Conservation (phyloP, 139 green algal genomes). For the Chlorella sp. region DNA sequence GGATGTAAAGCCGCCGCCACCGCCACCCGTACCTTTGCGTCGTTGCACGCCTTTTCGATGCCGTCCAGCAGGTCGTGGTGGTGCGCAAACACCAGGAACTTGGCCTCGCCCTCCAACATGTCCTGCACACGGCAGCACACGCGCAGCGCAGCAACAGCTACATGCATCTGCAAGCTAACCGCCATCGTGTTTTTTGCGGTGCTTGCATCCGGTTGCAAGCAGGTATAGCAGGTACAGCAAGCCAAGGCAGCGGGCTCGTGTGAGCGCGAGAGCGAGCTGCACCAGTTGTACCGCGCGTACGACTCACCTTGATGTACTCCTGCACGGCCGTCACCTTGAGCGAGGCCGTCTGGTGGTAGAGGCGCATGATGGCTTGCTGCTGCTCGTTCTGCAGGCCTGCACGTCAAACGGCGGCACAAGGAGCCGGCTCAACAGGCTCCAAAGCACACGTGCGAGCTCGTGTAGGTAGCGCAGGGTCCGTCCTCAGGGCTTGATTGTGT, state of each 20-base stretch:
- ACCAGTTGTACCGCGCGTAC: too few relatives aligned
- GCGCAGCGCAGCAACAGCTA: too few relatives aligned
- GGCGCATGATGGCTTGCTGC: constrained; percentile 47
- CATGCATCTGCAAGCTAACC: too few relatives aligned
- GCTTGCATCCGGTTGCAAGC: too few relatives aligned
- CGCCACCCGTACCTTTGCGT: neutral
- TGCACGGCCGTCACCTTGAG: constrained; percentile 56
- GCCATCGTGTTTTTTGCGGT: too few relatives aligned
- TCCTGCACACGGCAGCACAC: constrained; percentile 13
- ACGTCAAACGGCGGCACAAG: neutral
- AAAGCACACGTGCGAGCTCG: too few relatives aligned
- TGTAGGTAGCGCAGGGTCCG: too few relatives aligned
- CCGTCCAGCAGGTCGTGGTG: constrained; percentile 75
- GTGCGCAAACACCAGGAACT: constrained; percentile 95
- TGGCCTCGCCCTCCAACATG: constrained; percentile 49
- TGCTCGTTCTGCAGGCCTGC: constrained; percentile 24
- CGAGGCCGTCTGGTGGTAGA: constrained; percentile 57
- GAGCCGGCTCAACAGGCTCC: too few relatives aligned
- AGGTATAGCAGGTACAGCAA: neutral
- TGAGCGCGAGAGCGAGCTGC: too few relatives aligned
- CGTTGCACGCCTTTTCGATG: constrained; percentile 53
- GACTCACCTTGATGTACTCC: constrained; percentile 17
- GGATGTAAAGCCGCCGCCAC: too few relatives aligned
- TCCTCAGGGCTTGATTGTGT: too few relatives aligned
- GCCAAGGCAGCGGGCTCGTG: too few relatives aligned